Conservation (phyloP, 345 rosid genomes). For the Dimocarpus longan region DNA sequence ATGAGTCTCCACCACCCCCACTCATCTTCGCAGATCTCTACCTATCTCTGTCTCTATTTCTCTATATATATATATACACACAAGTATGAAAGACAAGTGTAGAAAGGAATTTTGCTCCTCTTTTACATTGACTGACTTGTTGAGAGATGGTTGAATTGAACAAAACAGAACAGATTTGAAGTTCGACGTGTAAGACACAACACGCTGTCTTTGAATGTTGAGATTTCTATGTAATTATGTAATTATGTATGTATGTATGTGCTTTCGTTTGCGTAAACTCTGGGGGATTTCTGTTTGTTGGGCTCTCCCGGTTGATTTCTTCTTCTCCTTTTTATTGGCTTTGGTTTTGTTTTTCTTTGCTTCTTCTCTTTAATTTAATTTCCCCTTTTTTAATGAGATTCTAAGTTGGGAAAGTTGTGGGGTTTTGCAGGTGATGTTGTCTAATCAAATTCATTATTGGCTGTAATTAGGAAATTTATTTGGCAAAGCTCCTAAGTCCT, state of each 20-base stretch:
- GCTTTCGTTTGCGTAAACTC: neutral
- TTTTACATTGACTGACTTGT: neutral
- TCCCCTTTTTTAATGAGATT: too few relatives aligned
- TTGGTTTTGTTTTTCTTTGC: too few relatives aligned
- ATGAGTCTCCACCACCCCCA: conserved; percentile 36
- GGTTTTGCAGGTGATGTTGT: too few relatives aligned
- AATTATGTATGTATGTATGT: neutral
- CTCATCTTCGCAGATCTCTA: conserved; percentile 34
- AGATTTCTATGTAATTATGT: neutral
- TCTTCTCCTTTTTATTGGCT: too few relatives aligned
- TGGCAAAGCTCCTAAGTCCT: too few relatives aligned
- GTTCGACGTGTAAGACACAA: neutral
- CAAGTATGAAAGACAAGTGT: neutral
- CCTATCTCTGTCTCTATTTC: conserved; percentile 13
- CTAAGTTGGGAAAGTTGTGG: too few relatives aligned
- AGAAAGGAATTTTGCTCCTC: neutral
- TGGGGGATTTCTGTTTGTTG: too few relatives aligned
- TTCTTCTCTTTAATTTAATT: too few relatives aligned
- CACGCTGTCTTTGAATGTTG: neutral
- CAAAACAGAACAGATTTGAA: conserved; percentile 9
- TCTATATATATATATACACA: neutral
- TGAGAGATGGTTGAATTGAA: conserved; percentile 9
- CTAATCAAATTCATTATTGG: too few relatives aligned
- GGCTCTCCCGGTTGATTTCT: neutral
- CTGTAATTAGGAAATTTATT: too few relatives aligned